phyloP scores from a whole-genome alignment of 768 basidiomycete genomes.

The Trametopsis cervina region DNA sequence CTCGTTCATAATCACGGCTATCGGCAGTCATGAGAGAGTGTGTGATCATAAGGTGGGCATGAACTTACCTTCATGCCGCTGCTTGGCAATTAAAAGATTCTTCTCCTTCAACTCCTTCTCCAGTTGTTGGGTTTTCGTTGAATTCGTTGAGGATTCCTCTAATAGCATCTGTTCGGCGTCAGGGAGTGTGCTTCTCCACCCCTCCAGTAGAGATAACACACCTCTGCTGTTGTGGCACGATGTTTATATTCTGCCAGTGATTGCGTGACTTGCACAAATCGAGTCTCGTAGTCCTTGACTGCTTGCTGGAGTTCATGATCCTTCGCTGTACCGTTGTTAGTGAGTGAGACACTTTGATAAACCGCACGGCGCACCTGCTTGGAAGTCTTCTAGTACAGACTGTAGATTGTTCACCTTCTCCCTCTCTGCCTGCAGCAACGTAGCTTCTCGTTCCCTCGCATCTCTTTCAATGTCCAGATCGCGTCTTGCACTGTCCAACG shows the following conservation, averaged over 20 bases:
- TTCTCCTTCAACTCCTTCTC: constrained; percentile 95
- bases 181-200: background rate
- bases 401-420: constrained; percentile 82
- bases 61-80: constrained; percentile 82
- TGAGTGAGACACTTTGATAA: background rate
- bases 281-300: constrained; percentile 74
- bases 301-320: constrained; percentile 86
- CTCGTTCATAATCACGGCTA: constrained; percentile 95
- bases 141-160: constrained; percentile 64
- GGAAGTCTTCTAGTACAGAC: constrained; percentile 92
- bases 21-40: background rate
- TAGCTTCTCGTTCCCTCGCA: constrained; percentile 45
- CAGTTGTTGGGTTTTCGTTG: constrained; percentile 59
- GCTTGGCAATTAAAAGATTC: constrained; percentile 87
- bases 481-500: constrained; percentile 46
- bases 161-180: constrained; percentile 51
- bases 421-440: constrained; percentile 56
- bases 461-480: constrained; percentile 65
- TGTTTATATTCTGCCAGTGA: constrained; percentile 88
- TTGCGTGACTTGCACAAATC: constrained; percentile 60
- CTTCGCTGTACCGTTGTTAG: constrained; percentile 51
- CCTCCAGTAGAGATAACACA: constrained; percentile 23
- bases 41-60: background rate
- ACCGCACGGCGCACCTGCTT: constrained; percentile 60
- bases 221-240: constrained; percentile 84